Evolutionary conservation across 1,284 basidiomycete genomes (phyloP), one percentile per base, ranked within the genome.

Genomic region (Kwoniella shivajii): DNA sequence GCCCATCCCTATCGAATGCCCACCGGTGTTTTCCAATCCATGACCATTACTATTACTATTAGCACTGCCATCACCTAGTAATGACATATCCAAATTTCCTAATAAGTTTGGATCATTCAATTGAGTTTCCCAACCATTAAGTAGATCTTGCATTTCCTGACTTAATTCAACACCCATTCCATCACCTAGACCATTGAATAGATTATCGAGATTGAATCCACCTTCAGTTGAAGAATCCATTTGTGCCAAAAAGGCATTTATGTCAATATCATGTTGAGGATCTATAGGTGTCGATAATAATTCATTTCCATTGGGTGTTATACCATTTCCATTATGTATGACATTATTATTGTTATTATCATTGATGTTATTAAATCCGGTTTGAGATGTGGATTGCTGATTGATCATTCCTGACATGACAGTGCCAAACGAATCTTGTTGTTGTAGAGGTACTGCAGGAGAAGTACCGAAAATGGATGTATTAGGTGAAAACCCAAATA

Each of bases 141-240:
- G 29, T 3, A 69, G 42, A 48, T 67, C 66, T 60, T 66, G 59
- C 42, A 68, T 60, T 36, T 70, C 68, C 41, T 65, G 55, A 58
- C 50, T 57, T 29, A 66, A 37, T 34, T 57, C 58, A 4, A 54
- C 54, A 6, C 24, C 56, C 47, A 34, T 55, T n/a, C 27, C 52
- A 37, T 42, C 56, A 27, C 37, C 54, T 18, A 50, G 6, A 7
- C 57, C 57, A 5, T 50, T 48, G 29, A 61, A 61, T 20, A 61
- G 45, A 52, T 42, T 51, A 49, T 63, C 54, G 16, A 59, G 22
- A 41, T 44, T 55, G 42, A 54, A 54, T 3, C 42, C 48, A 10
- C 43, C 24, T 38, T 33, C 39, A 34, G 36, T 31, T 6, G 34
- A 26, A 22, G 37, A 22, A 45, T 55, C 54, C 46, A 66, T 54